Evolutionary conservation across 1,284 basidiomycete genomes (phyloP).

Genomic region (Ustilago nuda): DNA sequence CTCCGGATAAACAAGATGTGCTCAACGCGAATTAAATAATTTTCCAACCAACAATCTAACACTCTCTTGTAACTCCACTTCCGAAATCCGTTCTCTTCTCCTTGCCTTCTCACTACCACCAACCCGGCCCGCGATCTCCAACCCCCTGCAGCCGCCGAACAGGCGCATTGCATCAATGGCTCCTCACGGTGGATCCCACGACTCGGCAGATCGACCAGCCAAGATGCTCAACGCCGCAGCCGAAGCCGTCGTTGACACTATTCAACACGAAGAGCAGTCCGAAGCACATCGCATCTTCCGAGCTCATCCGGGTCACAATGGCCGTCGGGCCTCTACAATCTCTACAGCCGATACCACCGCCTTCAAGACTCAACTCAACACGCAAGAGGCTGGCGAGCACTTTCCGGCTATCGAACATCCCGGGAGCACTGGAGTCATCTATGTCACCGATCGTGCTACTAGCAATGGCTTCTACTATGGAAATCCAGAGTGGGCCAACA

Average conservation of each 20-base stretch:
- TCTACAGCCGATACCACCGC: constrained; percentile 18
- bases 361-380: constrained; percentile 9
- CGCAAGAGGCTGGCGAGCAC: constrained; percentile 20
- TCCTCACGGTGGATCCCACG: constrained; percentile 7
- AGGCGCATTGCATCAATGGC: constrained; percentile 17
- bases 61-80: neutral
- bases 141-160: neutral
- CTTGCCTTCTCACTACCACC: neutral
- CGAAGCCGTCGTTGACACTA: constrained; percentile 18
- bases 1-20: neutral
- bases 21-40: too few relatives aligned
- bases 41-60: neutral
- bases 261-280: constrained; percentile 53
- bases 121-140: neutral
- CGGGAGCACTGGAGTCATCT: constrained; percentile 74
- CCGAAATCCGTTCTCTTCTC: neutral
- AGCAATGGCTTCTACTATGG: constrained; percentile 60
- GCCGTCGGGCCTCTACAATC: constrained; percentile 22
- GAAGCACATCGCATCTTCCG: constrained; percentile 64
- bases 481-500: constrained; percentile 50
- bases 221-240: constrained; percentile 36
- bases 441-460: constrained; percentile 60
- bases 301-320: constrained; percentile 50
- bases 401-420: constrained; percentile 67
- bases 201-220: constrained; percentile 12